Base-by-base conservation (phyloP, 139 green algal genomes). In the Volvox africanus region DNA sequence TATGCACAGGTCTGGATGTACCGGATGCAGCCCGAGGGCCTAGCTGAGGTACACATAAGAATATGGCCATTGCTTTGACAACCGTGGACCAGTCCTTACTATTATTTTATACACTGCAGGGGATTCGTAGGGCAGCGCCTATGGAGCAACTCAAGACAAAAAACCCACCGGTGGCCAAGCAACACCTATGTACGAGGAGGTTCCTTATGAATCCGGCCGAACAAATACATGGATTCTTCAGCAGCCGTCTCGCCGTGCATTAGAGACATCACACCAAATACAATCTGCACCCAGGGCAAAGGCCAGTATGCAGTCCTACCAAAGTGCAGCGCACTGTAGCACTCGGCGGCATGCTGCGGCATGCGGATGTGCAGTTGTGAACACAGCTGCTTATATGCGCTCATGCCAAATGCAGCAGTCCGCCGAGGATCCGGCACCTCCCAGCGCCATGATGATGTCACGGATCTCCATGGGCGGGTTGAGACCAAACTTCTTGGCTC, bases 401-500 rank as follows among this genome's bases (percentile, higher is more conserved):
- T 82, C 69, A 28, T 89, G 85, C 85, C 85, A 89, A 24, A 89
- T 36, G 36, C 68, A 37, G 21, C 44, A n/a, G 26, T 89, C 85
- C 28, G 69, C 69, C 17, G 13, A 0, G 67, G 26, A 73, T 13
- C 85, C 85, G 2, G 69, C 68, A 1, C 85, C 85, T 6, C 85
- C 85, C 37, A 2, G 28, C 1, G 69, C 85, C 68, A 89, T 50
- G 2, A 89, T 50, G 37, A 89, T 71, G 37, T 82, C 26, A 0
- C 69, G 69, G 0, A 89, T 71, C 69, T 89, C 85, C 68, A 26
- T 22, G 24, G 83, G 83, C 1, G 83, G 83, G 5, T 68, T 68
- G 28, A 89, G 50, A 71, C 83, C 83, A n/a, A 89, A 89, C 84
- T 89, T 89, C 30, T 37, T 12, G 36, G 84, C 84, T 12, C 84